Percentiles rank a stretch among this genome's conserved stretches.
Conservation (phyloP, 805 yeast genomes). For the Candida pseudoglaebosa region DNA sequence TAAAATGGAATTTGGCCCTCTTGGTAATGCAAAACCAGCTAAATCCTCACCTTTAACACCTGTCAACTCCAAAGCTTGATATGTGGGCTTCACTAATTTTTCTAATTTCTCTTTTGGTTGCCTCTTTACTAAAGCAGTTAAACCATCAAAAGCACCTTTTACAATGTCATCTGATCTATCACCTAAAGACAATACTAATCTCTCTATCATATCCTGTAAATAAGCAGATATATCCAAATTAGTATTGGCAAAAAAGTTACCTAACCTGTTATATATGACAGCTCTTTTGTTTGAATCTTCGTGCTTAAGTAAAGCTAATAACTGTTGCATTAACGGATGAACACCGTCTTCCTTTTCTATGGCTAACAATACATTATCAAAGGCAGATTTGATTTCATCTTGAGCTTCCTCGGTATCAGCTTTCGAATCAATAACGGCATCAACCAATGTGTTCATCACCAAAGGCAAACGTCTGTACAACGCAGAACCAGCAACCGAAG, state of each 20-base stretch:
- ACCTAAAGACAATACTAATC: conserved; percentile 68
- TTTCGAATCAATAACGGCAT: conserved; percentile 44
- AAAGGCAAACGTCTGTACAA: conserved; percentile 66
- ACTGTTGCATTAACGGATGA: conserved; percentile 79
- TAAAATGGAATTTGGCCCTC: conserved; percentile 81
- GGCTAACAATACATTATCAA: conserved; percentile 68
- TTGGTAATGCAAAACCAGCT: conserved; percentile 70
- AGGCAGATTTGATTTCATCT: conserved; percentile 46
- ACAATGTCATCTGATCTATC: conserved; percentile 64
- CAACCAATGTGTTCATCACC: conserved; percentile 71
- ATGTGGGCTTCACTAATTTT: conserved; percentile 73
- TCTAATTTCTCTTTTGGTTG: conserved; percentile 78
- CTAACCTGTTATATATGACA: conserved; percentile 62
- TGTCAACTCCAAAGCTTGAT: conserved; percentile 62
- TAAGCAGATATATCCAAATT: conserved; percentile 67
- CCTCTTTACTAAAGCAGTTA: conserved; percentile 61
- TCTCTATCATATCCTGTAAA: conserved; percentile 68
- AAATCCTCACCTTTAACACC: conserved; percentile 63
- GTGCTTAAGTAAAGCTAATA: conserved; percentile 69
- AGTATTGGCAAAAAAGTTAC: conserved; percentile 65
- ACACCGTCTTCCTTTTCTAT: conserved; percentile 75
- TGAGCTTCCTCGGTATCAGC: conserved; percentile 34
- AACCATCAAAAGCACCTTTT: conserved; percentile 57
- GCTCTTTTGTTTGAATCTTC: conserved; percentile 66
- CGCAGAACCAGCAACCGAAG: conserved; percentile 85